phyloP scores from a whole-genome alignment of 441 rosid species.

The Populus hybrid region DNA sequence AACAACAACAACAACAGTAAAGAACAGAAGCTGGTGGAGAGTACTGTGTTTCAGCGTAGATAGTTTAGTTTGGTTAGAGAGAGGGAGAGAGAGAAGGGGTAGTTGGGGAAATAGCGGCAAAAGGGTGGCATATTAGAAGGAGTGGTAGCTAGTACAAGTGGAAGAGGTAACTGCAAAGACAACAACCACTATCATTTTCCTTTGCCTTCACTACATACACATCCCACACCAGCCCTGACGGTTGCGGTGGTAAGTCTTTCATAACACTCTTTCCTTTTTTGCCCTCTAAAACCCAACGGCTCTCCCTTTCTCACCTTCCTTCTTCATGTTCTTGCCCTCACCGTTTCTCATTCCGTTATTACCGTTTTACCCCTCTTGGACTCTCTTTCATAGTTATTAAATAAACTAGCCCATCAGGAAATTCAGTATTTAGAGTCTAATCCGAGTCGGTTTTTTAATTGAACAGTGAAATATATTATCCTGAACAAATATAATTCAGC shows the following conservation, averaged over 20 bases:
- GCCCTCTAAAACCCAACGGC: constrained; percentile 27
- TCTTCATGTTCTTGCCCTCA: neutral
- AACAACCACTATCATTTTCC: constrained; percentile 65
- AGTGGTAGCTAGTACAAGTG: neutral
- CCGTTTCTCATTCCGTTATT: constrained; percentile 1
- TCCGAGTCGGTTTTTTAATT: too few species aligned
- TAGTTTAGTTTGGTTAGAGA: constrained; percentile 4
- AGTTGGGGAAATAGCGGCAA: constrained; percentile 43
- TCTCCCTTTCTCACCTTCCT: constrained; percentile 4
- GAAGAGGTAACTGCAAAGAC: constrained; percentile 42
- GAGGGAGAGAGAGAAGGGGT: constrained; percentile 35
- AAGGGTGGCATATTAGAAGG: constrained; percentile 3
- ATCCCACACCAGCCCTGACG: constrained; percentile 19
- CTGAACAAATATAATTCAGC: too few species aligned
- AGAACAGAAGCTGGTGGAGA: constrained; percentile 7
- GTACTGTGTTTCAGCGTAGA: neutral
- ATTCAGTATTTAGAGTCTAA: too few species aligned
- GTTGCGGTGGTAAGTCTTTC: constrained; percentile 34
- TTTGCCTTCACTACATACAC: constrained; percentile 51
- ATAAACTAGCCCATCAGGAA: too few species aligned
- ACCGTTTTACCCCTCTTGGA: constrained; percentile 22
- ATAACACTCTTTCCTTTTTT: constrained; percentile 51
- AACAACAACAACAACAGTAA: constrained; percentile 24
- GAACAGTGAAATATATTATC: too few species aligned
- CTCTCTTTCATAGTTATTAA: neutral